Base-by-base conservation (phyloP, 176 grass and related monocot genomes). In the Triticum monococcum region DNA sequence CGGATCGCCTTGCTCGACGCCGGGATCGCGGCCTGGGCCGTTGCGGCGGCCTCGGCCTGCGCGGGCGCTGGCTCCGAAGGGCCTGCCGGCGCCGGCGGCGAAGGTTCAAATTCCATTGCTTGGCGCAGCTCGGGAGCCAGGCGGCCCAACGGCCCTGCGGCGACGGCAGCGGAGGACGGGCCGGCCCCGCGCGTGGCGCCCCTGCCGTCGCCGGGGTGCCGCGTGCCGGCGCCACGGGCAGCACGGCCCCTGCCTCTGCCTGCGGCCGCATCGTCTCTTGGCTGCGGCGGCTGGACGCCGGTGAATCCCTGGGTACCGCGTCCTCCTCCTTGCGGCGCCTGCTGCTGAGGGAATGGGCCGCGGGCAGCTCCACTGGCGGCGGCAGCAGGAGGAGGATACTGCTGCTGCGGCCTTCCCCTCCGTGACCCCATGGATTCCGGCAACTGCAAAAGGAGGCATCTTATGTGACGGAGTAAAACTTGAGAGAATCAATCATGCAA, bases 121-220 rank as follows among this genome's bases (percentile, higher is more conserved):
- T 97, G 95, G 95, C 89, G 92, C 95, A 97, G 95, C 77, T 97
- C 95, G 95, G 95, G 92, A 95, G 91, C 71, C 32, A 75, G 37
- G 76, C 70, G 78, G 83, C 20, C 79, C 69, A 64, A 56, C 20
- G 89, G 68, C 30, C 18, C 35, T 18, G 72, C 31, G 60, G 60
- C 70, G 32, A 8, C 38, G 12, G 22, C 1, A 67, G 22, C 16
- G 35, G 77, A 77, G 59, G 26, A 50, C 4, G 45, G 12, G 3
- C 43, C 43, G 41, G 41, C 41, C 41, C 41, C 41, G 41, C 41
- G 41, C 10, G 41, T 11, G 0, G 41, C 10, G 41, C 41, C 41
- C 41, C 41, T 45, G 41, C 26, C 37, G 37, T 38, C 7, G 37
- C 37, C 37, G 37, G 37, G 37, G 37, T 38, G 7, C 37, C 7